phyloP scores from a whole-genome alignment of 1,284 basidiomycete species.

The Papiliotrema terrestris region DNA sequence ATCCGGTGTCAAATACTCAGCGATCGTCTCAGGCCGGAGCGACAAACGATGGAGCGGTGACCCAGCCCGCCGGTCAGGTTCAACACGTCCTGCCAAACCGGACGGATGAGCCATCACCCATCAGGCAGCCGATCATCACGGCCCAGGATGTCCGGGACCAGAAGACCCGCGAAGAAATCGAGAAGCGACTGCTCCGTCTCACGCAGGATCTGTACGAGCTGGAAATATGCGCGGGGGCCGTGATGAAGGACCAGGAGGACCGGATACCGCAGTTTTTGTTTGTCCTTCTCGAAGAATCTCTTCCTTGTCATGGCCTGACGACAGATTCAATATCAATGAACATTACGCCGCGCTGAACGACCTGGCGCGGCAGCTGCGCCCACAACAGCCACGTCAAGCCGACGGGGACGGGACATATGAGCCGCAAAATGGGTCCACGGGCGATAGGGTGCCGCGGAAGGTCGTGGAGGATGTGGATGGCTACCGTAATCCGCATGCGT shows the following conservation, averaged over 20 bases:
- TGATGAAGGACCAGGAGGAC: slow-evolving; percentile 33
- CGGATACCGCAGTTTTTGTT: slow-evolving; percentile 36
- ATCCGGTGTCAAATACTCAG: no score
- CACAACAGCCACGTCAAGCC: not conserved
- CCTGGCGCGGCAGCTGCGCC: slow-evolving; percentile 21
- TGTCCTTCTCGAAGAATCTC: slow-evolving; percentile 6
- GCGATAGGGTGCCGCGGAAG: slow-evolving; percentile 36
- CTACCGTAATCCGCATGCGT: slow-evolving; percentile 34
- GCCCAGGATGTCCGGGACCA: no score
- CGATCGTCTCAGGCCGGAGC: no score
- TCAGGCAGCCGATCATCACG: no score
- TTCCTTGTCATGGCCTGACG: not conserved
- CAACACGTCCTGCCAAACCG: no score
- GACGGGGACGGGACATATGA: not conserved
- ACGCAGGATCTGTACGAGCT: slow-evolving; percentile 45
- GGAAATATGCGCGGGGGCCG: slow-evolving; percentile 46
- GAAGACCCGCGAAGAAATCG: slow-evolving; percentile 30
- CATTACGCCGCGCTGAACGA: slow-evolving; percentile 15
- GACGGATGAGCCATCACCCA: no score
- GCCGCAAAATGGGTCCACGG: slow-evolving; percentile 18
- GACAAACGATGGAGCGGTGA: no score
- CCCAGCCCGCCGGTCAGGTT: no score
- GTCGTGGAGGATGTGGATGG: slow-evolving; percentile 38
- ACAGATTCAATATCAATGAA: not conserved
- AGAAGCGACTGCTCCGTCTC: slow-evolving; percentile 29